Base-by-base conservation (phyloP, 768 basidiomycete genomes). In the Crassisporium funariophilum region DNA sequence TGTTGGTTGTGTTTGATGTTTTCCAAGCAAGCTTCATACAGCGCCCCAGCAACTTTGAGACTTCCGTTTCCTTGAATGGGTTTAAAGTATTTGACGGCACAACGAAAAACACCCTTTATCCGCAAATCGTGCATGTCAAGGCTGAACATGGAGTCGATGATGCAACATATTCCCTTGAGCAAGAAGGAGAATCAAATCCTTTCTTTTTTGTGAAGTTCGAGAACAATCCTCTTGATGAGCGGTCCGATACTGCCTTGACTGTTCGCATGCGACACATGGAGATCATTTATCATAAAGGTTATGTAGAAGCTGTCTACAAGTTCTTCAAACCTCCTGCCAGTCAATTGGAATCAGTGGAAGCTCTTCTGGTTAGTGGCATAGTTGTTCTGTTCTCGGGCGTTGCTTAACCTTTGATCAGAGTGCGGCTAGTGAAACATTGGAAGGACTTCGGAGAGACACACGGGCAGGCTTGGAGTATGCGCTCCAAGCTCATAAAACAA, bases 261-360 rank as follows among this genome's bases (percentile, higher is more conserved):
- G 80, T 95, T 37, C 85, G 84, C 46, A 88, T 98, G 89, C 82
- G 91, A 9, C 88, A 95, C 58, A 88, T 95, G 84, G 95, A 98
- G 67, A 87, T 99, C 53, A 89, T 99, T 33, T 99, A 99, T 62
- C 93, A 98, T 62, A 82, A 75, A 59, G 92, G 91, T 19, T 98
- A 95, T 63, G 78, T 98, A 21, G 97, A 98, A 70, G 90, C 89
- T 2, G 81, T 98, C 16, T 86, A 87, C 58, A 80, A 76, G 52
- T 99, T 98, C 70, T 86, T 99, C 70, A 90, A 86, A 61, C 95
- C 94, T 2, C 95, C 97, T 2, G 85, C 85, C 34, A 95, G 88
- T 64, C 95, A 98, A 62, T 67, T 99, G 45, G 94, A 98, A 66
- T 95, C 94, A 2, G 91, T 99, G 40, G 88, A 90, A 64, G 97